Conservation (phyloP, 768 basidiomycete species). For the Stropharia rugosoannulata region DNA sequence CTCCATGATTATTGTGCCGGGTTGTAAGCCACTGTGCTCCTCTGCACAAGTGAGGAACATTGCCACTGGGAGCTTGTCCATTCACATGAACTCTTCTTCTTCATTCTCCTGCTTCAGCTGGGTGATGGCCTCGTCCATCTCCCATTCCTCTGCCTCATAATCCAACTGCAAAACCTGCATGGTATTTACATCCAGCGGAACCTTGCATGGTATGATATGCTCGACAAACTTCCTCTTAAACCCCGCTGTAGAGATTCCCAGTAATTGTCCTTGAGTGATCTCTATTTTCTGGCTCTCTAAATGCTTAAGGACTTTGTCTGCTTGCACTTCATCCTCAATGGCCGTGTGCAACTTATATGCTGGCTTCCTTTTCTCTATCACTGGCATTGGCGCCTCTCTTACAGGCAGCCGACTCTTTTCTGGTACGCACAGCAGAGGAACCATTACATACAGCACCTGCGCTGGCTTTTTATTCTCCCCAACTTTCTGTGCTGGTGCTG, state of each 20-base stretch:
- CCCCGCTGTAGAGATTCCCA: neutral
- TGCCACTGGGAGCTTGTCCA: neutral
- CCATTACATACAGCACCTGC: neutral
- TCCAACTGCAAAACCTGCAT: neutral
- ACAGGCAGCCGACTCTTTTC: neutral
- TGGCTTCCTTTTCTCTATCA: neutral
- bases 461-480: neutral
- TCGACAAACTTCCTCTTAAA: neutral
- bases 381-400: neutral
- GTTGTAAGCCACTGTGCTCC: neutral
- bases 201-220: neutral
- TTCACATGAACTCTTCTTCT: neutral
- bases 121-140: neutral
- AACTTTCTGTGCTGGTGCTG: too few relatives aligned
- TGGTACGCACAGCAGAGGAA: neutral
- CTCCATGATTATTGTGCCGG: neutral
- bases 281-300: neutral
- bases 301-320: neutral
- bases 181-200: neutral
- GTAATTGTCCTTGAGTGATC: neutral
- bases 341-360: neutral
- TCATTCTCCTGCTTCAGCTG: neutral
- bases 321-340: neutral
- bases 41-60: neutral
- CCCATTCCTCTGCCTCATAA: neutral